phyloP scores from a whole-genome alignment of 495 filamentous ascomycete species.

The Elasticomyces elasticus region DNA sequence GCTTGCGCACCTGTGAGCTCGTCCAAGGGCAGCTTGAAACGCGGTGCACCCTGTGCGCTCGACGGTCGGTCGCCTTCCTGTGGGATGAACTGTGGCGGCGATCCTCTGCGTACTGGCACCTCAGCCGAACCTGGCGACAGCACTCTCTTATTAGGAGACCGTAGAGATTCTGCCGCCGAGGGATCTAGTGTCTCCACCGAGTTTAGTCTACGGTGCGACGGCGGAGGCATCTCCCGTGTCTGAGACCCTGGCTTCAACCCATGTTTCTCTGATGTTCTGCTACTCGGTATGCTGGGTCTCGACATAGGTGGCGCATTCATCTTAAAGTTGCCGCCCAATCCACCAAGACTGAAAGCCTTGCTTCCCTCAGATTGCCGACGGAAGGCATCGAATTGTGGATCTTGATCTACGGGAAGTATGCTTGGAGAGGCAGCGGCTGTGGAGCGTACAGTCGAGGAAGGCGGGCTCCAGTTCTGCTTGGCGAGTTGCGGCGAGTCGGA shows the following conservation, averaged over 20 bases:
- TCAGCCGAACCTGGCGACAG: slow-evolving; percentile 29
- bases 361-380: slow-evolving; percentile 57
- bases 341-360: slow-evolving; percentile 46
- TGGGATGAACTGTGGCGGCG: slow-evolving; percentile 33
- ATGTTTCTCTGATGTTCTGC: not conserved
- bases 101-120: slow-evolving; percentile 31
- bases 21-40: slow-evolving; percentile 35
- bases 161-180: slow-evolving; percentile 6
- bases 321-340: slow-evolving; percentile 23
- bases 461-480: slow-evolving; percentile 62
- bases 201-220: not conserved
- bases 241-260: not conserved
- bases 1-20: slow-evolving; percentile 28
- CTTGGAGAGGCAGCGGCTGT: slow-evolving; percentile 59
- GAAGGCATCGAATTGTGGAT: slow-evolving; percentile 70
- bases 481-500: slow-evolving; percentile 34
- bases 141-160: slow-evolving; percentile 24
- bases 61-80: slow-evolving; percentile 28
- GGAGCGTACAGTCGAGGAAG: slow-evolving; percentile 56
- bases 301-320: slow-evolving; percentile 4
- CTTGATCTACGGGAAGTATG: slow-evolving; percentile 57
- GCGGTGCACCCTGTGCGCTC: slow-evolving; percentile 38
- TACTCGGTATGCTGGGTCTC: not conserved
- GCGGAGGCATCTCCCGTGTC: not conserved
- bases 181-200: slow-evolving; percentile 8